Base-by-base conservation (phyloP, 2,329 filamentous ascomycete genomes). In the Cercospora sp. region DNA sequence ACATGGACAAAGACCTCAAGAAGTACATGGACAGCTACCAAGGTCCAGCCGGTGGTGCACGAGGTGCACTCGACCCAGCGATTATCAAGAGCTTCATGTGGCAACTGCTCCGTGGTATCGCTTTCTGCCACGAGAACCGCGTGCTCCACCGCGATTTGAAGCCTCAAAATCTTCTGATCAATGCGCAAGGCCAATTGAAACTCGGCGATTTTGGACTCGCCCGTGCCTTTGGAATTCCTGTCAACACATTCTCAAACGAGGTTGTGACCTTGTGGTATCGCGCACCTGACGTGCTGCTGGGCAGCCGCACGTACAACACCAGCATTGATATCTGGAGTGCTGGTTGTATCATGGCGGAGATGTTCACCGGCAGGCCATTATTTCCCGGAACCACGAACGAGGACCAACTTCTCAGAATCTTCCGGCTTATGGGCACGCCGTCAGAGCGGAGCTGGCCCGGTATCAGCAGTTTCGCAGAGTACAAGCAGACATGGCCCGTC, bases 21-120 rank as follows among this genome's bases (percentile, higher is more conserved):
- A 93, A 96, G 78, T 98, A 97, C 82, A 99, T 99, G 95, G 95
- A 99, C 79, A 75, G 71, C 66, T 77, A 78, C 68, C 64, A 69
- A 42, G 72, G 68, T 23, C 74, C 74, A 8, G 92, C 90, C 6
- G 87, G 93, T 67, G 93, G 94, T 76, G 93, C 97, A 75, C 88
- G 93, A 63, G 94, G 95, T 69, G 92, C 93, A 60, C 86, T 99
- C 65, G 94, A 97, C 79, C 91, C 93, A 45, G 83, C 87, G 65
- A 95, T 93, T 65, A 97, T 99, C 87, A 98, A 98, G 83, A 96
- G 93, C 26, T 99, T 98, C 86, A 98, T 98, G 94, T 95, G 94
- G 82, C 95, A 99, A 83, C 88, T 99, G 33, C 88, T 98, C 70
- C 90, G 92, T 76, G 95, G 95, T 65, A 97, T 98, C 77, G 94